Percentiles rank a stretch among this genome's conserved stretches.
phyloP scores from a whole-genome alignment of 352 stramenopile genomes.

The Blastocystis sp. region DNA sequence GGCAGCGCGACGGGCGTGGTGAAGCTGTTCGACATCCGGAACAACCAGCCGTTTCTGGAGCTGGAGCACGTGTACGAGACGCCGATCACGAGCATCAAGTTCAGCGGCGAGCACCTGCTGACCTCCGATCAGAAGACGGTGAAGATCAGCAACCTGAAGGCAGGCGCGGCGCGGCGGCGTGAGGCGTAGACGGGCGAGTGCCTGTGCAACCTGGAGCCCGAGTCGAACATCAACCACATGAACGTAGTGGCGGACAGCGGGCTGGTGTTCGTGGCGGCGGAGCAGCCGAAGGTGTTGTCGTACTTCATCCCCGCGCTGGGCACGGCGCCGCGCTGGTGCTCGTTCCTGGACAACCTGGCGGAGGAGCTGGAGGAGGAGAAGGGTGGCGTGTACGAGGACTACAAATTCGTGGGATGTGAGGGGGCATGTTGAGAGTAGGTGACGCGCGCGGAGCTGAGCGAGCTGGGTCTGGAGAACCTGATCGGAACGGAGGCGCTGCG shows the following conservation, averaged over 20 bases:
- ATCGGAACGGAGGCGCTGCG: slow-evolving; percentile 90
- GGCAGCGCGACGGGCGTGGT: slow-evolving; percentile 89
- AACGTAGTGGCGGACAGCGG: slow-evolving; percentile 88
- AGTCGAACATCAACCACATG: slow-evolving; percentile 90
- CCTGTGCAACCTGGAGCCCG: slow-evolving; percentile 88
- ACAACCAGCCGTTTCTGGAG: slow-evolving; percentile 85
- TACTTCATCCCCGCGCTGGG: slow-evolving; percentile 96
- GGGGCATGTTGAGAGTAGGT: slow-evolving; percentile 81
- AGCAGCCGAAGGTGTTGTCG: slow-evolving; percentile 92
- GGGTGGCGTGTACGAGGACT: slow-evolving; percentile 91
- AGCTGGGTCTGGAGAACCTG: slow-evolving; percentile 92
- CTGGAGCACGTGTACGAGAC: slow-evolving; percentile 96
- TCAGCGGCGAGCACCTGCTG: slow-evolving; percentile 81
- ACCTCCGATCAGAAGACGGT: slow-evolving; percentile 83
- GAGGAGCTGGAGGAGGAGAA: slow-evolving; percentile 92
- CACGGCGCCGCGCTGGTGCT: slow-evolving; percentile 94
- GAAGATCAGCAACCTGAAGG: slow-evolving; percentile 82
- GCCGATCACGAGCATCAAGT: slow-evolving; percentile 85
- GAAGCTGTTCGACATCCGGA: slow-evolving; percentile 92
- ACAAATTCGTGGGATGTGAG: slow-evolving; percentile 93
- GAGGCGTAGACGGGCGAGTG: slow-evolving; percentile 44
- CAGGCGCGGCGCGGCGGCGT: neutral
- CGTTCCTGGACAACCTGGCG: slow-evolving; percentile 96
- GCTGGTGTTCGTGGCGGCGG: slow-evolving; percentile 90
- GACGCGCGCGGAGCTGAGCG: slow-evolving; percentile 84